These are phyloP conservation scores for Cryptococcus sp. DNA, from an alignment of 1,284 basidiomycete species.

Conservation along the genomic window DNA sequence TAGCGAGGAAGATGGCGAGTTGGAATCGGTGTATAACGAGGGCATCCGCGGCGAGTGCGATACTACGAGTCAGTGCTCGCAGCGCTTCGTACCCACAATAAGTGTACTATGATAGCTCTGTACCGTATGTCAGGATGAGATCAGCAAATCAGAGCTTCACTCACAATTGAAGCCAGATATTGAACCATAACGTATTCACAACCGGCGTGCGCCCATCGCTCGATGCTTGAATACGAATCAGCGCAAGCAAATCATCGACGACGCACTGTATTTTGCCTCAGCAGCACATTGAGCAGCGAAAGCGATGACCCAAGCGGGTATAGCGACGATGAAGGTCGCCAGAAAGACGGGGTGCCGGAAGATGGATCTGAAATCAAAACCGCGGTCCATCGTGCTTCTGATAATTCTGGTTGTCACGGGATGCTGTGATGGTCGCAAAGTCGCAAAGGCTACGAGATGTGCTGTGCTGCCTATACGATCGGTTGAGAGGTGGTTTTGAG, in stretches of 20 bases:
- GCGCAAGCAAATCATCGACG: neutral
- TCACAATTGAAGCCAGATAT: conserved; percentile 64
- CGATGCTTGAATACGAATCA: conserved; percentile 14
- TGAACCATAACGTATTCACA: conserved; percentile 85
- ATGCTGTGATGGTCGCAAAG: no score
- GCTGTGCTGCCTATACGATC: no score
- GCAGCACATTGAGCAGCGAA: conserved; percentile 36
- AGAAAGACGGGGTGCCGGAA: conserved; percentile 87
- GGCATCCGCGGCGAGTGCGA: conserved; percentile 41
- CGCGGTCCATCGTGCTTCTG: conserved; percentile 23
- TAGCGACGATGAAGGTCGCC: conserved; percentile 76
- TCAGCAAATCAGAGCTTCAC: conserved; percentile 13
- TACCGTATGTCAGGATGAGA: neutral
- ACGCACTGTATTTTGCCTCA: conserved; percentile 34
- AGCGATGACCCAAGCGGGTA: conserved; percentile 89
- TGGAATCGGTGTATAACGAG: conserved; percentile 57
- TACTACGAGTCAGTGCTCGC: conserved; percentile 23
- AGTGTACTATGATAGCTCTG: conserved; percentile 45
- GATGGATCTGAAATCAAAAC: conserved; percentile 56
- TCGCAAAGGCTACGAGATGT: no score
- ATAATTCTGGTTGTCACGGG: no score
- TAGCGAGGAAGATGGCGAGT: conserved; percentile 80
- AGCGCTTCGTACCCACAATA: conserved; percentile 36
- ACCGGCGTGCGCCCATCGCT: conserved; percentile 24
- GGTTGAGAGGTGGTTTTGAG: no score